Percentiles rank a stretch among this genome's conserved stretches.
Conservation (phyloP, 2,329 filamentous ascomycete species). For the Chaetothyriales sp. region DNA sequence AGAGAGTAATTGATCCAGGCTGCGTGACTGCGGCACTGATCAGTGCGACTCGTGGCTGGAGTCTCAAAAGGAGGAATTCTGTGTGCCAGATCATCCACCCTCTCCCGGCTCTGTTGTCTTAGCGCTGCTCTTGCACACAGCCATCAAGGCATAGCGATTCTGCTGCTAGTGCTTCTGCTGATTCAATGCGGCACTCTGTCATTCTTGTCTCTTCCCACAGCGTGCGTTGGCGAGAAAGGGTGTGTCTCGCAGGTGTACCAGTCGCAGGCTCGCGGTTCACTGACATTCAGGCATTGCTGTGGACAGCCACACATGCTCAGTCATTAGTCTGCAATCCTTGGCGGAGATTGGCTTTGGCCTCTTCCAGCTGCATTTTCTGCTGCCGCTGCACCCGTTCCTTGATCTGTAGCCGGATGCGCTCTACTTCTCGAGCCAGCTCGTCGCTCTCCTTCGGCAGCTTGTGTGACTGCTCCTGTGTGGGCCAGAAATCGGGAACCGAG, state of each 20-base stretch:
- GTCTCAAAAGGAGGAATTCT: background rate
- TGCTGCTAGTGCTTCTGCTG: background rate
- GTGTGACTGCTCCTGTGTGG: constrained; percentile 44
- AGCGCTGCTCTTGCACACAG: background rate
- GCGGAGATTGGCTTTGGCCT: constrained; percentile 1
- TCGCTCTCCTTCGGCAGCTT: constrained; percentile 38
- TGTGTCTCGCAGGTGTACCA: background rate
- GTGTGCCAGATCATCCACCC: background rate
- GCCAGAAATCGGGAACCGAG: constrained; percentile 84
- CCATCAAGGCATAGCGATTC: background rate
- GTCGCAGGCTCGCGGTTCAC: no score
- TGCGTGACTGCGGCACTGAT: background rate
- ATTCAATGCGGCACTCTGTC: no score
- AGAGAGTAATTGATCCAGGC: background rate
- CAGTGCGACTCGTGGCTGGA: background rate
- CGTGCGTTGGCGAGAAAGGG: background rate
- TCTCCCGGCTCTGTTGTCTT: background rate
- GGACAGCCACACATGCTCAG: background rate
- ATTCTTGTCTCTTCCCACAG: background rate
- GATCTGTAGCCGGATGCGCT: constrained; percentile 34
- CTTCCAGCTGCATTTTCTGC: constrained; percentile 12
- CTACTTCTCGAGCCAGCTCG: constrained; percentile 58
- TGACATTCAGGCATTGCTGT: background rate
- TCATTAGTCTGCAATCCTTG: constrained; percentile 1
- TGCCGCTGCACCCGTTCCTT: constrained; percentile 23